Evolutionary conservation across 164 flowering plant genomes (phyloP).

Genomic region (Echeveria elegans): DNA sequence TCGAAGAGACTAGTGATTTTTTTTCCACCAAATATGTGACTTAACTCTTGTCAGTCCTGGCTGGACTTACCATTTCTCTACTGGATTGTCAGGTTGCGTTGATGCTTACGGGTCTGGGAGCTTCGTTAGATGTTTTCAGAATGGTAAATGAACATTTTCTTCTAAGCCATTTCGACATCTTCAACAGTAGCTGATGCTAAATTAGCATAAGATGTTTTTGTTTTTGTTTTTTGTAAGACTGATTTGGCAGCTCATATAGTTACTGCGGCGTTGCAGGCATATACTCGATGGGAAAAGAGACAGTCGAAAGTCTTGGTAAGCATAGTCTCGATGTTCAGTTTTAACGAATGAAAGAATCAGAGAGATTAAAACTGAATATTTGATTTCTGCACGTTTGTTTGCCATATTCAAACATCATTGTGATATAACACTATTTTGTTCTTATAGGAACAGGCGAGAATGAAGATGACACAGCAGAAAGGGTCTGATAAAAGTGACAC

Average conservation of each 20-base stretch:
- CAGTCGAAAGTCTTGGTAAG: constrained; percentile 78
- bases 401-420: too few species aligned
- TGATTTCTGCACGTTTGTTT: too few species aligned
- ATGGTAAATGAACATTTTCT: constrained; percentile 17
- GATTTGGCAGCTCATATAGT: neutral
- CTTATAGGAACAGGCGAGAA: constrained; percentile 73
- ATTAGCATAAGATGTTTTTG: neutral
- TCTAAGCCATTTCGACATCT: neutral
- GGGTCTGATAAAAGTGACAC: constrained; percentile 36
- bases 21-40: neutral
- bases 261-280: constrained; percentile 46
- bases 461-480: constrained; percentile 59
- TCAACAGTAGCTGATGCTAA: neutral
- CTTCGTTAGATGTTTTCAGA: constrained; percentile 46
- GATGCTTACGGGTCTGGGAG: constrained; percentile 75
- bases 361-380: too few species aligned
- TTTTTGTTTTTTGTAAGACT: too few species aligned
- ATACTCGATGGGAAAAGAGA: constrained; percentile 70
- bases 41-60: neutral
- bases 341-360: too few species aligned
- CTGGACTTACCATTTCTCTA: neutral
- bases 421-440: neutral
- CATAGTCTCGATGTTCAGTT: too few species aligned
- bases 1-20: too few species aligned
- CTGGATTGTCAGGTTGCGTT: constrained; percentile 45